Evolutionary conservation across 176 grass and related monocot species (phyloP).

Genomic region (Pharus latifolius): DNA sequence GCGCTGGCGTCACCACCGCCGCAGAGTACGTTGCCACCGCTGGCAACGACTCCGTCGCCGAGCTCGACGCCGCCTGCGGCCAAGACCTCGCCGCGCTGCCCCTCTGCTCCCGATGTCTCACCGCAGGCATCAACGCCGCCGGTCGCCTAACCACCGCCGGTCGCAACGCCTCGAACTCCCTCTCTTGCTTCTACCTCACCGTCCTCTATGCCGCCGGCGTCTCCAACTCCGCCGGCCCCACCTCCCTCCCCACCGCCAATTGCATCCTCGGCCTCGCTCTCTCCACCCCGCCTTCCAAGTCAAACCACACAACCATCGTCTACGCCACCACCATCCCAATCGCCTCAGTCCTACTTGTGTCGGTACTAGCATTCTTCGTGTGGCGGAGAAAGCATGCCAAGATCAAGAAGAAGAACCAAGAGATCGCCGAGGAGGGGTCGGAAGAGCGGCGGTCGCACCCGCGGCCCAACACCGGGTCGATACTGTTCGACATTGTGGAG

Average conservation of each 20-base stretch:
- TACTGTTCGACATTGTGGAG: slow-evolving; percentile 55
- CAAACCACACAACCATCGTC: not conserved
- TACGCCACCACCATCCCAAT: slow-evolving; percentile 41
- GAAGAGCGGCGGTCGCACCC: slow-evolving; percentile 33
- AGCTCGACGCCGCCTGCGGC: slow-evolving; percentile 38
- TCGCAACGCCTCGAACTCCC: slow-evolving; percentile 19
- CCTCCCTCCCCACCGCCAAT: slow-evolving; percentile 29
- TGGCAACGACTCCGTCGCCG: slow-evolving; percentile 26
- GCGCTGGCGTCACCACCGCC: slow-evolving; percentile 43
- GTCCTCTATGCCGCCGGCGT: slow-evolving; percentile 64
- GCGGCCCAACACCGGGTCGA: slow-evolving; percentile 74
- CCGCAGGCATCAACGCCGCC: slow-evolving; percentile 31
- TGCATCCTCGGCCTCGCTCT: slow-evolving; percentile 59
- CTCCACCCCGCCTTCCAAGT: slow-evolving; percentile 1
- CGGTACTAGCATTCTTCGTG: slow-evolving; percentile 23
- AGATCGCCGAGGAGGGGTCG: slow-evolving; percentile 17
- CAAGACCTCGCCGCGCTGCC: slow-evolving; percentile 19
- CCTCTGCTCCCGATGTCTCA: slow-evolving; percentile 19
- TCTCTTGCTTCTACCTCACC: slow-evolving; percentile 54
- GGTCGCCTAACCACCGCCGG: slow-evolving; percentile 35
- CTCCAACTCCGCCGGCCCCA: slow-evolving; percentile 37
- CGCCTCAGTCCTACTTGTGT: slow-evolving; percentile 27
- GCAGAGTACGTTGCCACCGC: slow-evolving; percentile 9
- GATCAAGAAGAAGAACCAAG: slow-evolving; percentile 9
- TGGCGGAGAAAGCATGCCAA: slow-evolving; percentile 24